A percentile compares a stretch with the other conserved stretches of the same genome.
These are phyloP conservation scores for Echites panduratus DNA, from an alignment of 257 asterid species.

Conservation along the genomic window DNA sequence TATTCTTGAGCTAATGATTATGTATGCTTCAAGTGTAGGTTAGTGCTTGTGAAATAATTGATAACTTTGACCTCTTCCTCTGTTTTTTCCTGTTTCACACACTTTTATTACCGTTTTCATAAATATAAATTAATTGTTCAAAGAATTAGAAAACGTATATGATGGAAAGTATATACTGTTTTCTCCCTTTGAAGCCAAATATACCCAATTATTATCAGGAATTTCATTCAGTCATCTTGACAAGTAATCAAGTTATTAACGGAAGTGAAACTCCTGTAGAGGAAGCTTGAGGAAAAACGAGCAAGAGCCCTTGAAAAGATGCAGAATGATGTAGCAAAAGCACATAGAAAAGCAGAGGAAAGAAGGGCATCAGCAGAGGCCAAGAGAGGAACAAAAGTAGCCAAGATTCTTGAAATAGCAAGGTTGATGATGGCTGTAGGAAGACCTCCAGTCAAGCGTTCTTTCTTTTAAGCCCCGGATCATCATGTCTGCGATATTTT, in stretches of 20 bases:
- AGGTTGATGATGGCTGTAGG: conserved; percentile 92
- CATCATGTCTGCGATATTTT: neutral
- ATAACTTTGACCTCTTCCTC: neutral
- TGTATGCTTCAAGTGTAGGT: neutral
- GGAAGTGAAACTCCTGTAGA: conserved; percentile 29
- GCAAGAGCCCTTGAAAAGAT: conserved; percentile 83
- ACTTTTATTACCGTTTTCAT: too few relatives aligned
- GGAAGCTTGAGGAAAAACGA: conserved; percentile 86
- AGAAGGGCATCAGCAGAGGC: conserved; percentile 89
- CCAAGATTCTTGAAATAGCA: conserved; percentile 61
- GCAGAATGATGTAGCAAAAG: conserved; percentile 90
- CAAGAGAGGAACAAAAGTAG: conserved; percentile 90
- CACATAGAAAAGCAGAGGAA: conserved; percentile 88
- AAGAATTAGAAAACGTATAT: too few relatives aligned
- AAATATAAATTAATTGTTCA: too few relatives aligned
- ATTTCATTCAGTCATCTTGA: neutral
- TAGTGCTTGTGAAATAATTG: neutral
- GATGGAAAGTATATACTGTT: neutral
- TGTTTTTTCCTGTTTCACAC: neutral
- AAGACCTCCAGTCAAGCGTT: conserved; percentile 71
- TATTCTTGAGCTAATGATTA: neutral
- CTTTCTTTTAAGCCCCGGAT: conserved; percentile 53
- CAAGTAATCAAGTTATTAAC: neutral
- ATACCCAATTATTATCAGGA: neutral
- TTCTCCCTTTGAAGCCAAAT: neutral